Conservation (phyloP, 1,139 yeast genomes). For the Suhomyces yuchorum region DNA sequence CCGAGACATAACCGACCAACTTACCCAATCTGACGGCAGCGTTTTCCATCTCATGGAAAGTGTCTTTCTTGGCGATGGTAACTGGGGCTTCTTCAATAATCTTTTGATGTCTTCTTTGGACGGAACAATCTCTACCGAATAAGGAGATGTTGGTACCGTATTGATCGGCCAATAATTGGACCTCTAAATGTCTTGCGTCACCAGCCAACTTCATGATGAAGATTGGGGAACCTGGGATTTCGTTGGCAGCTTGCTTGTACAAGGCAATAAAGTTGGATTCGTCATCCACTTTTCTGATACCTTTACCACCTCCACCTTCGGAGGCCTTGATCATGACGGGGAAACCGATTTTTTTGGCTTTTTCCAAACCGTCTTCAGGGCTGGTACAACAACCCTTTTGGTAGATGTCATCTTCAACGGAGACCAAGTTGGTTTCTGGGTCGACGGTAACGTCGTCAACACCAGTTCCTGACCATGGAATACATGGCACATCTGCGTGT, state of each 20-base stretch:
- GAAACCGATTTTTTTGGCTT: constrained; percentile 86
- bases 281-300: constrained; percentile 87
- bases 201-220: constrained; percentile 95
- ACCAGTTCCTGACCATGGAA: constrained; percentile 99
- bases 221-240: constrained; percentile 95
- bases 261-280: constrained; percentile 70
- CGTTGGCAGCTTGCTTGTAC: constrained; percentile 89
- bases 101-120: constrained; percentile 96
- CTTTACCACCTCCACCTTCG: constrained; percentile 99
- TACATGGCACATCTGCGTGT: constrained; percentile 96
- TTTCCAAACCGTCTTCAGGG: constrained; percentile 85
- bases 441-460: constrained; percentile 80
- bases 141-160: constrained; percentile 92
- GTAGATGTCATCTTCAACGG: constrained; percentile 82
- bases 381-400: constrained; percentile 82
- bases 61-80: constrained; percentile 83
- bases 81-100: constrained; percentile 97
- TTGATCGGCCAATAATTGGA: constrained; percentile 91
- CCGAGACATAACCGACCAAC: constrained; percentile 95
- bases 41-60: constrained; percentile 88
- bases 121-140: constrained; percentile 96
- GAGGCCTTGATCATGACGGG: constrained; percentile 97
- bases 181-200: constrained; percentile 93
- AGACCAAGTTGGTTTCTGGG: constrained; percentile 69
- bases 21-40: constrained; percentile 97